Evolutionary conservation across 768 basidiomycete species (phyloP), one percentile per base, ranked within the genome.

Genomic region (Cubamyces lactineus): DNA sequence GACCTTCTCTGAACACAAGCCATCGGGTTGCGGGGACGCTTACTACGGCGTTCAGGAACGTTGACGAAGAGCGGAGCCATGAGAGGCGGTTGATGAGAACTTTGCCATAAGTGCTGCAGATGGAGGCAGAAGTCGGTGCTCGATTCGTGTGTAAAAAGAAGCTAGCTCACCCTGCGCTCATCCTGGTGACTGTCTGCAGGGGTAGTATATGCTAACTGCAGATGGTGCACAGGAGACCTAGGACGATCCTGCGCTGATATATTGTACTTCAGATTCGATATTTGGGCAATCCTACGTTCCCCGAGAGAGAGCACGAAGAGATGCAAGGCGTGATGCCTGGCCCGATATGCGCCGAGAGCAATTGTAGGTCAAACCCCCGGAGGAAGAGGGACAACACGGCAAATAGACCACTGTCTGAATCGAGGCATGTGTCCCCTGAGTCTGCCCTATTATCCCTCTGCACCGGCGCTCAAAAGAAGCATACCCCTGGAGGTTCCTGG

Each of bases 81-180:
- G 90, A 86, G n/a, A 94, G 80, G 16, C 92, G 87, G 72, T 93
- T 93, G 28, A 93, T 75, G 42, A 89, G 85, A 56, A 91, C 89
- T 42, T 88, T 83, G 28, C 74, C 77, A 64, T 82, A 70, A 71
- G 84, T 84, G 65, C 84, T 82, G 24, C 76, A 72, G 56, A 61
- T 16, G 46, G 43, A 41, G 5, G 41, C 38, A 21, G n/a, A 30
- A 23, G 28, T 16, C 34, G 11, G 30, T 15, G 28, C 21, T 52
- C 8, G 43, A 47, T 26, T 19, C 4, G 17, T 30, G 61, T 53
- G 46, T 41, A 39, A 47, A 46, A 19, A 26, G 23, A 11, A 30
- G 38, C 17, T 46, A 40, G 34, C 56, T 47, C 38, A 57, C 56
- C 46, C 11, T 11, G 19, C 34, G 11, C 34, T 34, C 34, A 34